phyloP scores from a whole-genome alignment of 2,329 filamentous ascomycete genomes.

The Phyllachora maydis region DNA sequence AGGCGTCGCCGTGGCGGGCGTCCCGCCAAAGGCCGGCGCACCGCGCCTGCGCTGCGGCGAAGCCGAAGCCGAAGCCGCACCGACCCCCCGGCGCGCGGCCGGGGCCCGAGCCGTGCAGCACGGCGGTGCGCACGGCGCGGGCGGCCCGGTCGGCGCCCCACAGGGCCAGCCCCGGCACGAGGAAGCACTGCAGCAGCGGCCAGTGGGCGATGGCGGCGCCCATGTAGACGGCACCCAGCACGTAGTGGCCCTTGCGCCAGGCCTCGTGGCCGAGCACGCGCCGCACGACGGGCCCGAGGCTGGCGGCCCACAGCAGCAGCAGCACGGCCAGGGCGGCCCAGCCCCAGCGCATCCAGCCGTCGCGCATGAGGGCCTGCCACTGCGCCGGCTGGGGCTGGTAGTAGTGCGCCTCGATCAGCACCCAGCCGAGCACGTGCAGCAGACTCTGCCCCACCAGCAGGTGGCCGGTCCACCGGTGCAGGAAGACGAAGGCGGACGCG shows the following conservation, averaged over 20 bases:
- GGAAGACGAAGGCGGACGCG: slow-evolving; percentile 58
- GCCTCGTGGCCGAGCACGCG: slow-evolving; percentile 50
- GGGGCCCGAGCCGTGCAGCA: slow-evolving; percentile 38
- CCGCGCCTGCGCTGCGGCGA: slow-evolving; percentile 24
- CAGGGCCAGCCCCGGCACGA: slow-evolving; percentile 43
- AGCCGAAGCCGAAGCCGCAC: slow-evolving; percentile 31
- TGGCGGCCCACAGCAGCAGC: slow-evolving; percentile 37
- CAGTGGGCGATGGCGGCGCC: slow-evolving; percentile 62
- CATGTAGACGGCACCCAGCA: slow-evolving; percentile 54
- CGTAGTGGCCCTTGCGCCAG: slow-evolving; percentile 55
- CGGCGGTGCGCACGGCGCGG: slow-evolving; percentile 31
- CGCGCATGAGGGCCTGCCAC: slow-evolving; percentile 32
- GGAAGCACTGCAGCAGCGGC: slow-evolving; percentile 44
- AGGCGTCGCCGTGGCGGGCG: slow-evolving; percentile 33
- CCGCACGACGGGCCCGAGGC: slow-evolving; percentile 35
- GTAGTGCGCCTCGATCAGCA: slow-evolving; percentile 39
- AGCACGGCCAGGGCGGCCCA: slow-evolving; percentile 46
- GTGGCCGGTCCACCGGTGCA: slow-evolving; percentile 58
- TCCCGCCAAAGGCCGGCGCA: no score
- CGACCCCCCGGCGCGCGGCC: slow-evolving; percentile 14
- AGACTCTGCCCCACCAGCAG: slow-evolving; percentile 48
- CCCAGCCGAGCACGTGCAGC: slow-evolving; percentile 54
- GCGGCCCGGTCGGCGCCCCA: slow-evolving; percentile 43
- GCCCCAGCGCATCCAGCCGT: slow-evolving; percentile 56
- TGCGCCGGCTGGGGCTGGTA: slow-evolving; percentile 52